Base-by-base conservation (phyloP, 768 basidiomycete species). In the Glaciozyma martinii region DNA sequence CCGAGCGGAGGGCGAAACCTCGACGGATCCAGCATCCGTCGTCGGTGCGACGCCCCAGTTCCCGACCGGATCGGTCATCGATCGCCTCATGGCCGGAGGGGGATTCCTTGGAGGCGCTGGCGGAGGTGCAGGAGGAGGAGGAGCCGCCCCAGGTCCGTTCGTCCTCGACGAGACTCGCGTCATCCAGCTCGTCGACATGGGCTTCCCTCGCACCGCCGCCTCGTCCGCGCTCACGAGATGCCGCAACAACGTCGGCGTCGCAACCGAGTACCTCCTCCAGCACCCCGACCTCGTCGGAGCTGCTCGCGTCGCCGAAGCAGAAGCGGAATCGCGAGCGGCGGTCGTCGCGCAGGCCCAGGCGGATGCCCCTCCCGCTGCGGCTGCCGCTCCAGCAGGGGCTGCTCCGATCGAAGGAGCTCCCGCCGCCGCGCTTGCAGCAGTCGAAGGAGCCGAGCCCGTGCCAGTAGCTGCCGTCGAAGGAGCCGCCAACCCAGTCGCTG, bases 171-270 rank as follows among this genome's bases (percentile, higher is more conserved):
- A 92, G 75, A 81, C 80, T 54, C 83, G 86, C 43, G 84, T 97
- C 60, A 82, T 83, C 58, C 87, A 90, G 72, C 80, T 98, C 61
- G 86, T 84, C 15, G 95, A 98, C 72, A 98, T 99, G 95, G 95
- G 95, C 54, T 99, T 98, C 80, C 84, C 87, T 43, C 84, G 91
- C n/a, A 82, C 84, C 49, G 89, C 89, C 18, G 90, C 86, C 3
- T 88, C 89, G 73, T 82, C 86, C 59, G 94, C 94, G 6, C 79
- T 99, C 46, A 76, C 81, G 25, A 88, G 93, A 16, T 85, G 87
- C 6, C 84, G 87, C 67, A 98, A 98, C 76, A 92, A 95, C 73
- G 80, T 95, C 72, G 85, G 81, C 52, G 84, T 87, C 7, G 95
- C 95, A 6, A 87, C 94, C 0, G 93, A 98, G 70, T 79, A 88